Evolutionary conservation across 345 rosid genomes (phyloP), one percentile per base, ranked within the genome.

Genomic region (Psidium guajava): DNA sequence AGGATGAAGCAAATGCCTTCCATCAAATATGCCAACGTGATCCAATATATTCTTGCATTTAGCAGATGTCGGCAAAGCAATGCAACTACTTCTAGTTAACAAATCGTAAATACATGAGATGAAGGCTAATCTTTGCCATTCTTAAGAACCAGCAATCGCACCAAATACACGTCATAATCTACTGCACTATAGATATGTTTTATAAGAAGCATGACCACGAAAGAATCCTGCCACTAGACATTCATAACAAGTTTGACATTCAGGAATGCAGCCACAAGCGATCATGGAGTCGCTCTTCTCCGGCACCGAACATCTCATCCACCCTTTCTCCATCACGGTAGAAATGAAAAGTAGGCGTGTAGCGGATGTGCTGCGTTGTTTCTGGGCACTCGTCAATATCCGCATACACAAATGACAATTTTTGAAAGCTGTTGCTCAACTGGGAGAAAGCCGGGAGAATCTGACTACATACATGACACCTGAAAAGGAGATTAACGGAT

Each of bases 371-470:
- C 74, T 86, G 93, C 3, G 99, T 95, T 2, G 98, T 92, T 88
- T 95, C 98, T 0, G 98, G 97, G 88, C 98, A 97, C 86, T 97
- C 98, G 54, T 97, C 99, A 55, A 97, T 95, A 85, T 95, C 99
- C 5, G 98, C 96, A 44, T 97, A 97, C 53, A 95, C 89, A 86
- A 97, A 95, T 22, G 90, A 88, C 24, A 94, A 90, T 91, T 90
- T 92, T 0, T 93, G 91, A 87, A 95, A 97, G 44, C 83, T 85
- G 89, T 92, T 92, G 88, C 98, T 95, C 85, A 97, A 90, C 90
- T 87, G 77, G 91, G 91, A 90, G 90, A 97, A 97, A 16, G 94
- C 89, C 15, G 98, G 98, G 6, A 95, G 88, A 42, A 93, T 94
- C 90, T 95, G 98, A 90, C 92, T 93, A 83, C 99, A 96, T 51